Evolutionary conservation across 2,329 filamentous ascomycete genomes (phyloP).

Genomic region (Huntiella moniliformis): DNA sequence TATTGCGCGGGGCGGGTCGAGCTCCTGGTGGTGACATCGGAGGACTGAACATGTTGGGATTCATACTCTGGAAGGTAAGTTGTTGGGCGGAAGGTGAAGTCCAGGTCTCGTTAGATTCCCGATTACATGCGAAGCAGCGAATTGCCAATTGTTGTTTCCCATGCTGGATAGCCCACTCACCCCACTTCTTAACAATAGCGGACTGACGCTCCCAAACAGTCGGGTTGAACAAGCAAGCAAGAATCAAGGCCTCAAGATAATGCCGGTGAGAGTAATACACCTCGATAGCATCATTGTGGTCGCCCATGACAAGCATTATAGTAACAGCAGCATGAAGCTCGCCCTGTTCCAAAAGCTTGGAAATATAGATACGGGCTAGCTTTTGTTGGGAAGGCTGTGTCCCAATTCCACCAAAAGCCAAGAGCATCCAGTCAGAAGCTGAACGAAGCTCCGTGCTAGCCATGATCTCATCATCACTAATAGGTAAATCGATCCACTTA

Average conservation of each 20-base stretch:
- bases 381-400: conserved; percentile 63
- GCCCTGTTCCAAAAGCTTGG: conserved; percentile 71
- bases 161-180: conserved; percentile 72
- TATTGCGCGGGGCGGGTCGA: conserved; percentile 37
- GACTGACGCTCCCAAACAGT: conserved; percentile 81
- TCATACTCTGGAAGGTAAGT: conserved; percentile 35
- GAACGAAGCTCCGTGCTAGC: conserved; percentile 74
- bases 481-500: conserved; percentile 78
- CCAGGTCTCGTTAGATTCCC: conserved; percentile 75
- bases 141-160: conserved; percentile 82
- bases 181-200: conserved; percentile 82
- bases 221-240: conserved; percentile 69
- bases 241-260: conserved; percentile 80
- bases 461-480: conserved; percentile 58
- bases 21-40: conserved; percentile 46
- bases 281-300: conserved; percentile 86
- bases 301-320: conserved; percentile 80
- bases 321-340: conserved; percentile 86
- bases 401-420: conserved; percentile 79
- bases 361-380: conserved; percentile 75
- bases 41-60: conserved; percentile 43
- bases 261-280: conserved; percentile 83
- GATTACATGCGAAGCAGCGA: conserved; percentile 76
- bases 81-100: conserved; percentile 59
- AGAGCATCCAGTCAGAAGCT: conserved; percentile 88